Conservation (phyloP, 805 yeast genomes). For the Kuraishia capsulata region DNA sequence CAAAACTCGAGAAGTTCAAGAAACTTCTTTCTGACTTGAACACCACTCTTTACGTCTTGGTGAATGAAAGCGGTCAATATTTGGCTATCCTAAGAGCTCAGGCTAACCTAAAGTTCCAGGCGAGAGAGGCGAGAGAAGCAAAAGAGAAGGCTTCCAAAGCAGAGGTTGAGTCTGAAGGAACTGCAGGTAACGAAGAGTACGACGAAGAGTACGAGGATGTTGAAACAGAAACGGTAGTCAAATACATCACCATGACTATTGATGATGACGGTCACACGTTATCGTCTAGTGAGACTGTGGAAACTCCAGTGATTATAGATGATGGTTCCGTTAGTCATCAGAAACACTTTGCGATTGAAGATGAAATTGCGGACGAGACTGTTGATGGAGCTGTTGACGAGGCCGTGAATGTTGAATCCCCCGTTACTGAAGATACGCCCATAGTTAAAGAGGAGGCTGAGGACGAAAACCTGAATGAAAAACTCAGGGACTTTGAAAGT, state of each 20-base stretch:
- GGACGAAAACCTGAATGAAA: conserved; percentile 1
- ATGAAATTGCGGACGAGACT: neutral
- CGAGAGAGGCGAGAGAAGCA: conserved; percentile 39
- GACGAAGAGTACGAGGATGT: conserved; percentile 5
- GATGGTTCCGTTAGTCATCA: too few relatives aligned
- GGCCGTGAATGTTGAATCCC: neutral
- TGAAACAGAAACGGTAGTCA: neutral
- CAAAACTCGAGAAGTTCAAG: conserved; percentile 20
- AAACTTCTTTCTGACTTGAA: conserved; percentile 27
- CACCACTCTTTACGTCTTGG: conserved; percentile 36
- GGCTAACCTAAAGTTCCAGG: conserved; percentile 49
- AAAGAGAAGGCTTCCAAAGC: conserved; percentile 5
- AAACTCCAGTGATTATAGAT: too few relatives aligned
- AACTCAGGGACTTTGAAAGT: neutral
- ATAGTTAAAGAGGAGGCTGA: conserved; percentile 3
- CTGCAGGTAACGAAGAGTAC: conserved; percentile 7
- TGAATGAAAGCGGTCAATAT: conserved; percentile 55
- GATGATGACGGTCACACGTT: neutral
- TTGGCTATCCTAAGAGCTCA: conserved; percentile 46
- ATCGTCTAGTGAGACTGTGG: conserved; percentile 6
- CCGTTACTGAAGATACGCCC: conserved; percentile 1
- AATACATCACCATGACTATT: neutral
- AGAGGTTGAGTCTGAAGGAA: conserved; percentile 3
- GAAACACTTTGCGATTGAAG: too few relatives aligned
- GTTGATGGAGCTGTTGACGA: too few relatives aligned